Conservation (phyloP, 2,329 filamentous ascomycete genomes). For the Fonsecaea monophora region DNA sequence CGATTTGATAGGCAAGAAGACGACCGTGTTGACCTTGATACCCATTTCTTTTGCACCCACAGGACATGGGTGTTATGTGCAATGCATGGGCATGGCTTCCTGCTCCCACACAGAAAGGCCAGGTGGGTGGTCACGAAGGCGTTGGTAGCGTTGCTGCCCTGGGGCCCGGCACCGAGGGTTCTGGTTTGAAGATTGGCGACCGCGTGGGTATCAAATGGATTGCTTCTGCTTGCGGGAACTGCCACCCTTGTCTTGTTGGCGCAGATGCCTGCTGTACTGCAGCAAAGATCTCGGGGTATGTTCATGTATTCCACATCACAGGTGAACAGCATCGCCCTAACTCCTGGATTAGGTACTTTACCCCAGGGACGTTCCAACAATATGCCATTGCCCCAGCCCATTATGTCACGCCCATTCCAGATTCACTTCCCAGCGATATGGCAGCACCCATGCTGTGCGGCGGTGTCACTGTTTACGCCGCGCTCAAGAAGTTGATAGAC, state of each 20-base stretch:
- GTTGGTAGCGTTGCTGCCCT: slow-evolving; percentile 70
- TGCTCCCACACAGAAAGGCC: slow-evolving; percentile 64
- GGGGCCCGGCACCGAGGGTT: slow-evolving; percentile 60
- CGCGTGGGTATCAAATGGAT: slow-evolving; percentile 76
- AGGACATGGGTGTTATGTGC: slow-evolving; percentile 63
- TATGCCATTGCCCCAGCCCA: slow-evolving; percentile 68
- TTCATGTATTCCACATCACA: background rate
- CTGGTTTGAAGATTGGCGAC: slow-evolving; percentile 68
- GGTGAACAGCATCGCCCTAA: background rate
- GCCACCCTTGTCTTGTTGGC: slow-evolving; percentile 61
- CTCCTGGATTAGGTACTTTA: slow-evolving; percentile 61
- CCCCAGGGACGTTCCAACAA: slow-evolving; percentile 75
- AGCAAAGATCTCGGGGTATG: slow-evolving; percentile 61
- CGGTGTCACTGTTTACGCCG: slow-evolving; percentile 60
- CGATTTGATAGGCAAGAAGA: background rate
- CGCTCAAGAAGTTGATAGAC: slow-evolving; percentile 66
- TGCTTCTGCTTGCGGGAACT: slow-evolving; percentile 62
- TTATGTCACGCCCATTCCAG: slow-evolving; percentile 74
- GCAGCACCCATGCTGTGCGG: slow-evolving; percentile 73
- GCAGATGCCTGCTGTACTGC: slow-evolving; percentile 63
- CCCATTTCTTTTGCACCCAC: background rate
- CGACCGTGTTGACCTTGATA: background rate
- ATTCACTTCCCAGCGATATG: slow-evolving; percentile 62
- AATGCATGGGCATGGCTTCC: slow-evolving; percentile 62
- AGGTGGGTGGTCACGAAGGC: slow-evolving; percentile 74